phyloP scores from a whole-genome alignment of 2,329 filamentous ascomycete genomes.

The Zasmidium citrigriseum region DNA sequence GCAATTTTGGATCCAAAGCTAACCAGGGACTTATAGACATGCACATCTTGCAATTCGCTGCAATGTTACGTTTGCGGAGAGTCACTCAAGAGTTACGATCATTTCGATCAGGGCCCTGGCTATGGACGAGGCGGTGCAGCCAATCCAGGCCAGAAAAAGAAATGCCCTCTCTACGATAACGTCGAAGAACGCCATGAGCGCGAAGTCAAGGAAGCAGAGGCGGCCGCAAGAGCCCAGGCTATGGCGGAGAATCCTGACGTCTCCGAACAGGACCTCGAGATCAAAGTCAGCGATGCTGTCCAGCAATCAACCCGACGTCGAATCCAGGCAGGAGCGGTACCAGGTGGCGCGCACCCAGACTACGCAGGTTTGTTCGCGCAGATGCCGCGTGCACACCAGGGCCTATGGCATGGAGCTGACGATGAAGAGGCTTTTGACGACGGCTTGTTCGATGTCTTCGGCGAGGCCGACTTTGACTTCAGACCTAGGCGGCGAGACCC shows the following conservation, averaged over 20 bases:
- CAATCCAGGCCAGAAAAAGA: slow-evolving; percentile 39
- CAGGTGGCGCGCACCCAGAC: background rate
- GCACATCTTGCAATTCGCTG: slow-evolving; percentile 57
- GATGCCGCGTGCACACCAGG: background rate
- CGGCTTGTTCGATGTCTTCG: slow-evolving; percentile 6
- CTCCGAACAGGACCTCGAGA: slow-evolving; percentile 57
- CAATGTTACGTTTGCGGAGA: slow-evolving; percentile 73
- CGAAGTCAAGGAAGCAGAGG: slow-evolving; percentile 65
- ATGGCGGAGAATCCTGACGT: slow-evolving; percentile 62
- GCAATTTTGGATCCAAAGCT: background rate
- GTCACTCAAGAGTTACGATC: slow-evolving; percentile 62
- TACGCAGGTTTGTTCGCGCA: slow-evolving; percentile 7
- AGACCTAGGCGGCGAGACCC: background rate
- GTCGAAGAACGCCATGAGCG: slow-evolving; percentile 59
- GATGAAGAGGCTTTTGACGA: slow-evolving; percentile 16
- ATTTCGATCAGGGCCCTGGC: slow-evolving; percentile 61
- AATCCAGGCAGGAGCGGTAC: slow-evolving; percentile 6
- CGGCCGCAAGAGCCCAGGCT: slow-evolving; percentile 57
- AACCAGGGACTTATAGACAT: slow-evolving; percentile 42
- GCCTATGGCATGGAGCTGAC: slow-evolving; percentile 5
- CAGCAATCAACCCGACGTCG: slow-evolving; percentile 20
- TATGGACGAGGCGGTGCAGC: slow-evolving; percentile 35
- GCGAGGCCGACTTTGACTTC: background rate
- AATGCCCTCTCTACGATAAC: slow-evolving; percentile 69
- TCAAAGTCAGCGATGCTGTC: slow-evolving; percentile 57